Evolutionary conservation across 1,284 basidiomycete species (phyloP).

Genomic region (Thelephora terrestris): DNA sequence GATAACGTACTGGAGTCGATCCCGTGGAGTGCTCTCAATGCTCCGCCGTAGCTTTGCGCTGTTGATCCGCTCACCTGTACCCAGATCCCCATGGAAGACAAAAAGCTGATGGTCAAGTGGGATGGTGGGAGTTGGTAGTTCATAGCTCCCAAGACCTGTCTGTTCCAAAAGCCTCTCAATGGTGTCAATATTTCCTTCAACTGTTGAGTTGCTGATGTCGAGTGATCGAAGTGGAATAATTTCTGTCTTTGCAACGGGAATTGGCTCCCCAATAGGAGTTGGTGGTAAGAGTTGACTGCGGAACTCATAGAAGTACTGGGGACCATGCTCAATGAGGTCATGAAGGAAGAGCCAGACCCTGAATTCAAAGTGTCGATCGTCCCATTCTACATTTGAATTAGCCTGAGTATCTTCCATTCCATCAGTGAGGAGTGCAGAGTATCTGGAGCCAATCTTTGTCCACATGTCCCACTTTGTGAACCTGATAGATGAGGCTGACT

Average conservation of each 20-base stretch:
- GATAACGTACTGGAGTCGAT: slow-evolving; percentile 20
- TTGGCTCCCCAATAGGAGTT: neutral
- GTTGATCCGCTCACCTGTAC: slow-evolving; percentile 17
- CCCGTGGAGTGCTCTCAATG: slow-evolving; percentile 16
- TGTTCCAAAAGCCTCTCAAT: slow-evolving; percentile 3
- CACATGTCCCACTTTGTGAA: too few relatives aligned
- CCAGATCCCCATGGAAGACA: slow-evolving; percentile 8
- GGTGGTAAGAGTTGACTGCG: neutral
- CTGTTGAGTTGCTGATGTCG: slow-evolving; percentile 3
- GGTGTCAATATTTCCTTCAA: slow-evolving; percentile 3
- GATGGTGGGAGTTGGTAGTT: neutral
- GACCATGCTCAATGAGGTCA: slow-evolving; percentile 8
- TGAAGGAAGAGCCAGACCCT: slow-evolving; percentile 9
- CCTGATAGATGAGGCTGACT: too few relatives aligned
- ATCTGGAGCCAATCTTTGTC: too few relatives aligned
- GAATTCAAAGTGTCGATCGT: neutral
- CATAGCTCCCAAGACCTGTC: neutral
- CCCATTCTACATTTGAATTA: too few relatives aligned
- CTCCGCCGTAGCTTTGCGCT: slow-evolving; percentile 12
- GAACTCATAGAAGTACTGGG: slow-evolving; percentile 6
- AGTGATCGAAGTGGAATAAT: slow-evolving; percentile 3
- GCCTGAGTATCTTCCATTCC: too few relatives aligned
- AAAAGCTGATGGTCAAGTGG: neutral
- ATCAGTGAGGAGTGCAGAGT: too few relatives aligned
- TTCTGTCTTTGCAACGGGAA: slow-evolving; percentile 3